phyloP scores from a whole-genome alignment of 148 eudicot species.

The Nyssa sinensis region DNA sequence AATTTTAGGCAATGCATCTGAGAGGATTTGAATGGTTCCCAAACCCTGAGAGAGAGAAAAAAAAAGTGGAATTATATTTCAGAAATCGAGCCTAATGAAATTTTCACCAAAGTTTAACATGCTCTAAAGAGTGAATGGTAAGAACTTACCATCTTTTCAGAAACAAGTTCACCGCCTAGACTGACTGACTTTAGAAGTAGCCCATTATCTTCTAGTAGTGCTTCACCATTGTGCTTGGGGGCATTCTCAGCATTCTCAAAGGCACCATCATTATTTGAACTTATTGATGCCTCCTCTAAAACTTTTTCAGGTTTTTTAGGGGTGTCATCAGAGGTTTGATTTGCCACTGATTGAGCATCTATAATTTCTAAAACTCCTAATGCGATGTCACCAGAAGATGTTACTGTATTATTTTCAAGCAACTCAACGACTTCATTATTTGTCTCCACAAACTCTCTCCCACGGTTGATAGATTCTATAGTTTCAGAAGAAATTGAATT shows the following conservation, averaged over 20 bases:
- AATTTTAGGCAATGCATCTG: constrained; percentile 94
- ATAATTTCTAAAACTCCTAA: constrained; percentile 34
- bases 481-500: constrained; percentile 24
- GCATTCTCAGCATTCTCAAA: constrained; percentile 28
- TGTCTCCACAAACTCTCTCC: constrained; percentile 31
- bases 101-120: neutral
- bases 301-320: constrained; percentile 25
- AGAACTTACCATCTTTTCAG: constrained; percentile 58
- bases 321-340: constrained; percentile 33
- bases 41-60: constrained; percentile 86
- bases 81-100: neutral
- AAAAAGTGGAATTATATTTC: constrained; percentile 15
- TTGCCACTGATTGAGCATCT: constrained; percentile 27
- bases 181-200: constrained; percentile 36
- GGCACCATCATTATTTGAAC: constrained; percentile 29
- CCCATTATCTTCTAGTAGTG: constrained; percentile 38
- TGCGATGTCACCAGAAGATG: constrained; percentile 25
- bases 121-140: constrained; percentile 2
- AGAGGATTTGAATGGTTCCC: constrained; percentile 87
- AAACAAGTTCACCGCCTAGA: constrained; percentile 36
- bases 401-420: constrained; percentile 23
- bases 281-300: constrained; percentile 26
- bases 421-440: constrained; percentile 34
- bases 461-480: constrained; percentile 33
- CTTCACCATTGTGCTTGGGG: constrained; percentile 33